Base-by-base conservation (phyloP, 306 rosid species). In the Citrullus amarus region DNA sequence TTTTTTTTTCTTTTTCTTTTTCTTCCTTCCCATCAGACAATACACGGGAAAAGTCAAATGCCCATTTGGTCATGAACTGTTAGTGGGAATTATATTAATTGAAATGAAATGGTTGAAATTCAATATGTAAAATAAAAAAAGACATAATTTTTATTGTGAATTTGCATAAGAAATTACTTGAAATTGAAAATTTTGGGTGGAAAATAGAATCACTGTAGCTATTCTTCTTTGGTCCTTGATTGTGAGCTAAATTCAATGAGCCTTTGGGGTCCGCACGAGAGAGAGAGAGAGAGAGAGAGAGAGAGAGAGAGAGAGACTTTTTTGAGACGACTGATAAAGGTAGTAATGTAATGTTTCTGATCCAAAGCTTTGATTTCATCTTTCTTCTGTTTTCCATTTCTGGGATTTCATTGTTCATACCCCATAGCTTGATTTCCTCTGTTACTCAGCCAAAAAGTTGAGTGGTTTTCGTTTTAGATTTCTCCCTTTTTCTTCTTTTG, bases 211-310 rank as follows among this genome's bases (percentile, higher is more conserved):
- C 30, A 39, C n/a, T 46, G 46, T 61, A 46, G 32, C 74, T 17
- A 11, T 62, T 78, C 50, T 9, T 2, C 70, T 14, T 44, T 62
- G 68, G 59, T 43, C 15, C 61, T 41, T 62, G 59, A 30, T 78
- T 32, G 48, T 78, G 59, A 78, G 59, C 80, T 48, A 78, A 60
- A 78, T 78, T 78, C 69, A 78, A 78, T 60, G 80, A 58, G 50
- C 58, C 59, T 78, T 78, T 66, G 77, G 67, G 60, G 81, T 79
- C 67, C 81, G 81, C 51, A 38, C 32, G 61, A 30, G 75, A 54
- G 62, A 54, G 75, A 79, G 62, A 63, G 17, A 62, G 75, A 22
- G 22, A 22, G 22, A 22, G 22, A 22, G 22, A 22, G 22, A 22
- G 22, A 22, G n/a, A 22, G 22, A 22, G 22, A 22, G 22, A 22